Conservation (phyloP, 1,284 basidiomycete species). For the Malassezia obtusa region DNA sequence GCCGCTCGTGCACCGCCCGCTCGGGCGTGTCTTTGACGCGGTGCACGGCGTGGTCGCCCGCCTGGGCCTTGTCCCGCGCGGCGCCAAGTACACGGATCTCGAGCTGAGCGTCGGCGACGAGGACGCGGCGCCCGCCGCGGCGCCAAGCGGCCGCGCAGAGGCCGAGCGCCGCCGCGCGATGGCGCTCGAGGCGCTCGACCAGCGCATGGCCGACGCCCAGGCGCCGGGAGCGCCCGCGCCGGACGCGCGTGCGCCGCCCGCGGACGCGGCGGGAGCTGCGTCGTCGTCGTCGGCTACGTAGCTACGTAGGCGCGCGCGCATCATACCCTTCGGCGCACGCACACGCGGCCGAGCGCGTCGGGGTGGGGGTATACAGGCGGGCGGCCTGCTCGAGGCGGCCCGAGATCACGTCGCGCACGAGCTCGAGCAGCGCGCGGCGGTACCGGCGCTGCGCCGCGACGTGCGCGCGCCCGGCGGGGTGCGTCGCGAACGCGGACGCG, state of each 20-base stretch:
- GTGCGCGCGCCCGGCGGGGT: not conserved
- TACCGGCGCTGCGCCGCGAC: not conserved
- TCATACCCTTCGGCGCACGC: not conserved
- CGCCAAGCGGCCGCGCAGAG: conserved; percentile 27
- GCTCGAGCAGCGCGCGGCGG: conserved; percentile 5
- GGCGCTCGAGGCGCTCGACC: conserved; percentile 90
- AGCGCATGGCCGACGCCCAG: conserved; percentile 59
- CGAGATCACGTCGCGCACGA: conserved; percentile 7
- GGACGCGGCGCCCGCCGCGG: not conserved
- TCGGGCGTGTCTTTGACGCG: conserved; percentile 61
- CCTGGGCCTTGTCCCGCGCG: conserved; percentile 65
- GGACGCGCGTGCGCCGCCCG: not conserved
- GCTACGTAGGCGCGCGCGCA: not conserved
- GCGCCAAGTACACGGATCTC: conserved; percentile 23
- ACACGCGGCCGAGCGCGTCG: not conserved
- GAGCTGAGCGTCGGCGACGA: conserved; percentile 57
- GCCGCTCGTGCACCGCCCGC: conserved; percentile 58
- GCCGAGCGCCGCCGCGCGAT: conserved; percentile 58
- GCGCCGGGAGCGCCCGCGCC: not conserved
- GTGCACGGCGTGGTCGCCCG: conserved; percentile 58
- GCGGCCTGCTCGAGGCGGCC: conserved; percentile 5
- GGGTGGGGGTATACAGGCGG: not conserved
- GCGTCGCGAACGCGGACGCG: not conserved
- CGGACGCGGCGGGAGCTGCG: too few species aligned
- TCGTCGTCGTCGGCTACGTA: not conserved